Conservation (phyloP, 2,329 filamentous ascomycete species). For the Clarireedia homoeocarpa region DNA sequence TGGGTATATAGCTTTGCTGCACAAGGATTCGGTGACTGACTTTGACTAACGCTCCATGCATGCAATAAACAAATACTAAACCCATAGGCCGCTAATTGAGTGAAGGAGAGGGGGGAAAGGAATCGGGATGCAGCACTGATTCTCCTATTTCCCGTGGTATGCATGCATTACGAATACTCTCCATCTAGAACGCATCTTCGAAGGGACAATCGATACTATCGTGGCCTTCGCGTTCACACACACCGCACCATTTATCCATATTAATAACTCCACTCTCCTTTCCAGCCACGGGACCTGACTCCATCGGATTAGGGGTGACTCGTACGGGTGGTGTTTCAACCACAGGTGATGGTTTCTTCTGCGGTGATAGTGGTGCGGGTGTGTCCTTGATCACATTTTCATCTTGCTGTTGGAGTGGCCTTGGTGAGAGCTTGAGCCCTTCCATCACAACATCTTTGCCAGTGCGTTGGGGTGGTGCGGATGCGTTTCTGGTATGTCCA, state of each 20-base stretch:
- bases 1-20: too few relatives aligned
- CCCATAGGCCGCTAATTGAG: too few relatives aligned
- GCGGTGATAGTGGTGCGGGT: constrained; percentile 48
- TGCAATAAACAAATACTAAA: too few relatives aligned
- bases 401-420: constrained; percentile 14
- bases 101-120: too few relatives aligned
- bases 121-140: too few relatives aligned
- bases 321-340: constrained; percentile 32
- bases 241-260: constrained; percentile 87
- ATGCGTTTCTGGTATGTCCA: constrained; percentile 11
- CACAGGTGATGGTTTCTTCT: constrained; percentile 35
- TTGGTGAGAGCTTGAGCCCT: constrained; percentile 34
- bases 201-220: constrained; percentile 93
- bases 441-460: constrained; percentile 34
- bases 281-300: constrained; percentile 62
- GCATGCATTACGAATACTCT: too few relatives aligned
- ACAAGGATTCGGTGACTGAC: too few relatives aligned
- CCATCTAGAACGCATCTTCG: constrained; percentile 62
- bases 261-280: constrained; percentile 75
- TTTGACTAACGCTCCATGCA: too few relatives aligned
- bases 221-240: constrained; percentile 94
- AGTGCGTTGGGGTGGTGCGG: constrained; percentile 20
- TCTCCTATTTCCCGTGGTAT: too few relatives aligned
- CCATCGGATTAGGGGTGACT: constrained; percentile 54
- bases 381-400: constrained; percentile 35